Evolutionary conservation across 805 yeast species (phyloP), one percentile per base, ranked within the genome.

Genomic region (Saturnispora bothae): DNA sequence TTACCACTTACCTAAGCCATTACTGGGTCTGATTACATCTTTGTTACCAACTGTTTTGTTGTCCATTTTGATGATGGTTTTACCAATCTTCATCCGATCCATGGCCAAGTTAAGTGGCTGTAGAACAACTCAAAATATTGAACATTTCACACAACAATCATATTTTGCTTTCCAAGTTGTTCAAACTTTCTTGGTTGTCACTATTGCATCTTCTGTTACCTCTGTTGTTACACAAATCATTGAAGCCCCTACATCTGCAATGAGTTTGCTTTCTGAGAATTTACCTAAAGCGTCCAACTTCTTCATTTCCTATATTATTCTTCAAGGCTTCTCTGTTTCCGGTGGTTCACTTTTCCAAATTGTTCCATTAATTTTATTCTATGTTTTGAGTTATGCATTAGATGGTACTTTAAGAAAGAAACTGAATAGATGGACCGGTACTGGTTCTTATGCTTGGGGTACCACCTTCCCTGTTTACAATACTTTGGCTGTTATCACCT

Each of bases 391-490:
- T 9, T 51, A 49, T 7, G 17, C 73, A 9, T 59, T 80, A 14
- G 92, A 82, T 51, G 56, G 52, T 5, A 77, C 89, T 2, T 73
- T 78, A 25, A 67, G 89, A 55, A 77, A 78, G 63, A 78, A 77
- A 54, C 77, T 70, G 69, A 57, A 45, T 9, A 67, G 89, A 53
- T 82, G 73, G 57, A 60, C 64, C 16, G 63, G 59, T 3, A 61
- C 82, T 44, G 68, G 74, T 8, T 43, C 69, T 2, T 64, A 71
- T 53, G 57, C 65, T 9, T 82, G 85, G 83, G 94, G 94, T 41
- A 79, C 89, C 1, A 61, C 71, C 4, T 82, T 78, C 65, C 92
- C 94, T n/a, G 65, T 75, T 4, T 80, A 77, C 54, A 73, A 83
- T 43, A 78, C 75, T 53, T 69, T 82, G 58, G 78, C 78, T 4